Evolutionary conservation across 2,329 filamentous ascomycete genomes (phyloP), one percentile per base, ranked within the genome.

Genomic region (Colletotrichum tabaci): DNA sequence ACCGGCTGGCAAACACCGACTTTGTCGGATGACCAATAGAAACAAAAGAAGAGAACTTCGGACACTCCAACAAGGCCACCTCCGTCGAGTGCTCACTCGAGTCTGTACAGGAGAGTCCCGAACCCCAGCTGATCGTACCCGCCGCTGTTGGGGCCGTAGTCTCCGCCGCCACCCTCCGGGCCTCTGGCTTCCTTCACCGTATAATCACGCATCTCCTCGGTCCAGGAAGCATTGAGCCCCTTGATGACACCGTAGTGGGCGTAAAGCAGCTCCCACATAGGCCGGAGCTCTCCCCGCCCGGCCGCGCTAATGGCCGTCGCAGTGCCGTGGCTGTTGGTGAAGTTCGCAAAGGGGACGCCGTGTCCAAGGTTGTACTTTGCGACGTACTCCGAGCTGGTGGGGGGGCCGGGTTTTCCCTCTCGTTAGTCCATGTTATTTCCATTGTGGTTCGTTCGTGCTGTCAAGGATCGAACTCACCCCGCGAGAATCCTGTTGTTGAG

Each of bases 131-230:
- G 78, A 73, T 86, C 84, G 69, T 79, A 86, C 0, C 84, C 84
- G 5, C 84, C 84, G 42, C 79, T 82, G 50, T 71, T 82, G 16
- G 77, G 42, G 8, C 82, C 83, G 70, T 85, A 86, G 67, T 85
- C 77, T 13, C 84, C 83, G 62, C 83, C 83, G 23, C 84, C 84
- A 0, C 84, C 84, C 72, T 86, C 84, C 5, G 80, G 80, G 10
- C 81, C 82, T n/a, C 68, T 74, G 0, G 75, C 77, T 8, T 75
- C 71, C n/a, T 79, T 73, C n/a, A 76, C 75, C 16, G 82, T 82
- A 52, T 77, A 69, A 61, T 84, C 79, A 2, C 83, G 79, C 63
- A 82, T 83, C 9, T 71, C 65, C n/a, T 76, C 75, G 0, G 83
- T 83, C 75, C 79, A 86, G 1, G 76, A 77, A 1, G 79, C 80